Evolutionary conservation across 139 green algal species (phyloP), one percentile per base, ranked within the genome.

Genomic region (Chlamydomonas schloesseri): DNA sequence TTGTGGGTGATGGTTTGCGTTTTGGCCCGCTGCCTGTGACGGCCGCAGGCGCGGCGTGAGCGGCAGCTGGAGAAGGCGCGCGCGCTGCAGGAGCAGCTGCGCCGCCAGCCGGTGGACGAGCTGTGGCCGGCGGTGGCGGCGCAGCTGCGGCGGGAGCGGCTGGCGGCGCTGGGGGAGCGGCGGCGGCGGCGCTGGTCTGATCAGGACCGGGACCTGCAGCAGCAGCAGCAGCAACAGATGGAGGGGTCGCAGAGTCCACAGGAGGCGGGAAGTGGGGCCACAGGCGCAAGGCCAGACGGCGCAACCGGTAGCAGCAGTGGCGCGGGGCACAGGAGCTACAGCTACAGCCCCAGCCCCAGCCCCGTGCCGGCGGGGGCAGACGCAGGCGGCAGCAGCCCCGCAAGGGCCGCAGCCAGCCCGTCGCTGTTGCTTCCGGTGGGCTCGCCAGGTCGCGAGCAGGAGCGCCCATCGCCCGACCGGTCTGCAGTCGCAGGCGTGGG

Each of bases 41-140:
- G n/a, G n/a, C n/a, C n/a, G n/a, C 58, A 87, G 81, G 33, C 58
- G 3, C 81, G 81, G 26, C 81, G 81, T 26, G 50, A 78, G 70
- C 69, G 53, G 81, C 81, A 87, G 68, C 69, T 78, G 50, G 10
- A 31, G 29, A 87, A 87, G 81, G 69, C 81, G 8, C 81, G 15
- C 6, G n/a, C 57, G 34, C 81, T 80, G 69, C 24, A 47, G 81
- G 53, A 71, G 53, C 37, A 13, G 53, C 69, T 87, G 31, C 23
- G 15, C 26, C n/a, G 57, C 31, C 69, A 79, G 69, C 71, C 69
- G 9, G 14, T 73, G 28, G 81, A 87, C 24, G 21, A 80, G 53
- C 81, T 71, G 34, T 86, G 80, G 80, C 80, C 80, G 3, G 75
- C 37, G 4, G 55, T 57, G 23, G 68, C 68, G 0, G 31, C 31